These are phyloP conservation scores for Diplodia seriata DNA, from an alignment of 2,329 filamentous ascomycete species.

Conservation along the genomic window DNA sequence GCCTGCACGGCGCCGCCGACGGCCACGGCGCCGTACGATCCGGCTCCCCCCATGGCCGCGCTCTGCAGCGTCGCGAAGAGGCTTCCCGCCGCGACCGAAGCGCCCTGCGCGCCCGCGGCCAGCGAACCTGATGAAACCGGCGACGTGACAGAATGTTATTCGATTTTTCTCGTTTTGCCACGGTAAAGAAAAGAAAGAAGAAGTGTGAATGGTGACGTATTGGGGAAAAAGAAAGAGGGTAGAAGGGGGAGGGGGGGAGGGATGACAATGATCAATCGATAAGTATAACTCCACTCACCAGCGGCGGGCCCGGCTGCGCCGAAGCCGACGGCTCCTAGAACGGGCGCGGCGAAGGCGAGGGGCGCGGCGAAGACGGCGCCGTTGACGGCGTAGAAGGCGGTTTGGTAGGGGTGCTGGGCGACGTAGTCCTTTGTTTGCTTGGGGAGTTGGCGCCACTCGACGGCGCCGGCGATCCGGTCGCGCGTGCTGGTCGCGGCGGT, in stretches of 20 bases:
- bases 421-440: conserved; percentile 29
- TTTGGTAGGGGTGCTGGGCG: conserved; percentile 39
- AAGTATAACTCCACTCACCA: conserved; percentile 34
- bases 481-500: background rate
- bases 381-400: conserved; percentile 38
- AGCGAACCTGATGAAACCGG: conserved; percentile 37
- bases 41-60: conserved; percentile 46
- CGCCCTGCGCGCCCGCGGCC: conserved; percentile 39
- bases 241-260: too few species aligned
- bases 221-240: background rate
- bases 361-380: conserved; percentile 38
- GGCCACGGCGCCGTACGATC: conserved; percentile 38
- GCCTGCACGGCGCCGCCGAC: conserved; percentile 36
- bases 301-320: conserved; percentile 37
- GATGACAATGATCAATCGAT: too few species aligned
- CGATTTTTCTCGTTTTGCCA: too few species aligned
- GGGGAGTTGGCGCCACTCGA: conserved; percentile 10
- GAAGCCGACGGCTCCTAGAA: conserved; percentile 39
- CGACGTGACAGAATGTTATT: too few species aligned
- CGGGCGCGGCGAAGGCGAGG: conserved; percentile 37
- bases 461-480: background rate
- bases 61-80: conserved; percentile 42
- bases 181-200: too few species aligned
- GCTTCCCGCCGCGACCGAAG: conserved; percentile 38
- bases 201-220: too few species aligned